phyloP scores from a whole-genome alignment of 106 monocot species.

The Iris macrosiphon region DNA sequence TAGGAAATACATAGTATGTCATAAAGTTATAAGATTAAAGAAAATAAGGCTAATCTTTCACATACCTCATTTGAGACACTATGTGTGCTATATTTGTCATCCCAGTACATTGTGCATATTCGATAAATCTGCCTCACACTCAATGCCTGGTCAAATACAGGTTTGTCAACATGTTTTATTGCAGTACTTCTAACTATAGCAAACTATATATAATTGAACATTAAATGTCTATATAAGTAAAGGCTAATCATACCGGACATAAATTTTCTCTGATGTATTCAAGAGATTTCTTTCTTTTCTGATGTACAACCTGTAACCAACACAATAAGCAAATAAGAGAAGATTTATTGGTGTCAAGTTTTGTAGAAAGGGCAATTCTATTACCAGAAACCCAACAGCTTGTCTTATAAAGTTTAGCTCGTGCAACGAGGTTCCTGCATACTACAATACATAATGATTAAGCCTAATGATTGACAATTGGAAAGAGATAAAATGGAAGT shows the following conservation, averaged over 20 bases:
- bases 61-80: constrained; percentile 86
- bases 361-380: neutral
- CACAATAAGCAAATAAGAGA: neutral
- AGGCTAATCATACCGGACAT: constrained; percentile 59
- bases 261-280: constrained; percentile 82
- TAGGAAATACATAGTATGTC: neutral
- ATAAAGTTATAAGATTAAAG: neutral
- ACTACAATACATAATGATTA: constrained; percentile 36
- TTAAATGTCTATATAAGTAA: neutral
- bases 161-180: neutral
- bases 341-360: neutral
- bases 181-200: too few species aligned
- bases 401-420: constrained; percentile 90
- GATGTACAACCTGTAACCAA: constrained; percentile 74
- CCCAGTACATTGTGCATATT: constrained; percentile 96
- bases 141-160: constrained; percentile 43
- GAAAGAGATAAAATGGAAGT: neutral
- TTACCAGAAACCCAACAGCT: constrained; percentile 90
- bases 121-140: constrained; percentile 89
- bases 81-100: constrained; percentile 87
- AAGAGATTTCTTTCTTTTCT: constrained; percentile 82
- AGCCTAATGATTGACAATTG: neutral
- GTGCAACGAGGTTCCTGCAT: constrained; percentile 80
- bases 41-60: constrained; percentile 2
- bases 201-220: neutral